These are phyloP conservation scores for Phytopythium sindhum DNA, from an alignment of 352 stramenopile genomes.

Conservation along the genomic window DNA sequence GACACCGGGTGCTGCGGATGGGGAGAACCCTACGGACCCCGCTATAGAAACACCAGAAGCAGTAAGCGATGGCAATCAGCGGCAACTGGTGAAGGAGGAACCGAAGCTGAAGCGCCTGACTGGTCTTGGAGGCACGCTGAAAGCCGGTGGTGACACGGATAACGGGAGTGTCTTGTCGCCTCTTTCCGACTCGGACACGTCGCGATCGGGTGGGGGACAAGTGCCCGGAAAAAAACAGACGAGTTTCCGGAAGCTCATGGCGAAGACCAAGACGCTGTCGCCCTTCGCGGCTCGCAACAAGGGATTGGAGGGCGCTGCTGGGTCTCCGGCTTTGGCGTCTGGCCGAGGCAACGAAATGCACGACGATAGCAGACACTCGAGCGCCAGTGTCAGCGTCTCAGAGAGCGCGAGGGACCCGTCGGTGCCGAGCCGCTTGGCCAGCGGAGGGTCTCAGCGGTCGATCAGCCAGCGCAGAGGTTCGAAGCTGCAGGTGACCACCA, in stretches of 20 bases:
- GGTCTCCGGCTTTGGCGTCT: background rate
- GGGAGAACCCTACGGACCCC: background rate
- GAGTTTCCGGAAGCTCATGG: constrained; percentile 64
- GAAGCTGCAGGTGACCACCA: constrained; percentile 6
- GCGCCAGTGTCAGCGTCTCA: background rate
- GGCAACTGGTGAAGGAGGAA: constrained; percentile 8
- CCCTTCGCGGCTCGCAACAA: constrained; percentile 30
- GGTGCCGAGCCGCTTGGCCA: background rate
- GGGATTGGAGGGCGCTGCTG: background rate
- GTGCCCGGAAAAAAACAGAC: constrained; percentile 33
- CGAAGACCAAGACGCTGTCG: constrained; percentile 61
- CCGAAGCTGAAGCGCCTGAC: constrained; percentile 20
- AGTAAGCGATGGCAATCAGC: background rate
- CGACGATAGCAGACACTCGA: background rate
- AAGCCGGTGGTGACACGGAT: constrained; percentile 7
- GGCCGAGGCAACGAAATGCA: background rate
- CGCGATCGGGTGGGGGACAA: constrained; percentile 5
- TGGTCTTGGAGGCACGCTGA: constrained; percentile 10
- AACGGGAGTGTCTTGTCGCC: constrained; percentile 8
- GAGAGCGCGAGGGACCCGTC: background rate
- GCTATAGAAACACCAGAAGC: background rate
- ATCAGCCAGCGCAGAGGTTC: constrained; percentile 8
- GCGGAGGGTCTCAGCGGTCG: background rate
- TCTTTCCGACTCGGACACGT: constrained; percentile 14
- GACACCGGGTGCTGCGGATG: constrained; percentile 12